A percentile compares a stretch with the other conserved stretches of the same genome.
Conservation (phyloP, 495 filamentous ascomycete species). For the Lasiosphaeriaceae sp. region DNA sequence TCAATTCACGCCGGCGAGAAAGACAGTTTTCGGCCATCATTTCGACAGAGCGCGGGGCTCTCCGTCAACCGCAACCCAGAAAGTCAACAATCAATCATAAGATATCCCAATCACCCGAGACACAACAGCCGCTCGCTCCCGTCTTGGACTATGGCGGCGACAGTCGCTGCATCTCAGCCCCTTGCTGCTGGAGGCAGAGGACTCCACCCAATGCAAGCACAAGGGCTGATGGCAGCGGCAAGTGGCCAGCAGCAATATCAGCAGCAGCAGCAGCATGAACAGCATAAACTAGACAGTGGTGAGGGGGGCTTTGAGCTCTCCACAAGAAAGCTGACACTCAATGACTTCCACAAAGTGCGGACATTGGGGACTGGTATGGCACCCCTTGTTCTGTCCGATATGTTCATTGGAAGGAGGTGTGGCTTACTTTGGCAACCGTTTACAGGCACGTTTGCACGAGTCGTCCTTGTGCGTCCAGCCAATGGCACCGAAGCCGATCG, state of each 20-base stretch:
- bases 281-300: constrained; percentile 5
- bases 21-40: background rate
- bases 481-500: constrained; percentile 48
- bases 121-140: background rate
- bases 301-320: constrained; percentile 19
- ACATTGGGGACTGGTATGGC: constrained; percentile 81
- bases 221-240: constrained; percentile 10
- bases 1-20: background rate
- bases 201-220: constrained; percentile 29
- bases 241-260: constrained; percentile 16
- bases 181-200: constrained; percentile 17
- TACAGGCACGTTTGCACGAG: constrained; percentile 89
- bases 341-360: constrained; percentile 81
- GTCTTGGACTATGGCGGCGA: constrained; percentile 27
- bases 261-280: constrained; percentile 3
- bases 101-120: background rate
- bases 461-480: constrained; percentile 75
- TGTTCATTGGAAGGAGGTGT: background rate
- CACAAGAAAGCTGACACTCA: constrained; percentile 37
- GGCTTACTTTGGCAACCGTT: background rate
- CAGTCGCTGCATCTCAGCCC: constrained; percentile 27
- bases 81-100: too few species aligned
- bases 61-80: background rate
- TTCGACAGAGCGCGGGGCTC: background rate
- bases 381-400: background rate